Conservation (phyloP, 2,329 filamentous ascomycete genomes). For the Niveomyces coronatus region DNA sequence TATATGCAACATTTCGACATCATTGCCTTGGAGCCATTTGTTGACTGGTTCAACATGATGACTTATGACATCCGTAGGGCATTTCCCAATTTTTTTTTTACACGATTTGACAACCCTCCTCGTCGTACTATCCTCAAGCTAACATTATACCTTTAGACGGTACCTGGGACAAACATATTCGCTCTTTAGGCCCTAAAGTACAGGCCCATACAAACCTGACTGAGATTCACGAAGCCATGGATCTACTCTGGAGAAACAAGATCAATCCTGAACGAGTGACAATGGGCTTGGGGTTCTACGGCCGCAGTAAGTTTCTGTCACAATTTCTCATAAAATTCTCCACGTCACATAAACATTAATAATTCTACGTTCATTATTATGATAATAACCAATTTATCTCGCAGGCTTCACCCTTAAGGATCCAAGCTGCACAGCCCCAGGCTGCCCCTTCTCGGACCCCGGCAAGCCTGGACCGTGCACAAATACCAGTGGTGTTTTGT, state of each 20-base stretch:
- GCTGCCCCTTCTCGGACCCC: constrained; percentile 7
- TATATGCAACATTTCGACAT: constrained; percentile 20
- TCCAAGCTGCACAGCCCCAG: not conserved
- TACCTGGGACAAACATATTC: constrained; percentile 21
- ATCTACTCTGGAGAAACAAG: constrained; percentile 36
- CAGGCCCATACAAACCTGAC: constrained; percentile 33
- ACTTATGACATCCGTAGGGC: constrained; percentile 28
- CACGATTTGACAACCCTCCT: too few species aligned
- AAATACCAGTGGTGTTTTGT: constrained; percentile 5
- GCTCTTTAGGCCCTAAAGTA: constrained; percentile 18
- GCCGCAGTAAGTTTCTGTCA: too few species aligned
- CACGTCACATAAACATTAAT: too few species aligned
- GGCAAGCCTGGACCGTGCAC: not conserved
- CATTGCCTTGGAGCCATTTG: constrained; percentile 11
- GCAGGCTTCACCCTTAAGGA: not conserved
- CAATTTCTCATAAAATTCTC: too few species aligned
- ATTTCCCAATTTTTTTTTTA: not conserved
- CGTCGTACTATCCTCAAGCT: not conserved
- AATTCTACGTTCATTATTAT: not conserved
- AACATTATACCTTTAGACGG: constrained; percentile 24
- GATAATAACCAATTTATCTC: too few species aligned
- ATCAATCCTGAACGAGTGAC: constrained; percentile 22
- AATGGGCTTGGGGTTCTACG: not conserved
- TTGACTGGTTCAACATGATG: constrained; percentile 36
- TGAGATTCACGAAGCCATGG: constrained; percentile 29